These are phyloP conservation scores for Daldinia concentrica DNA, from an alignment of 495 filamentous ascomycete genomes.

Conservation along the genomic window DNA sequence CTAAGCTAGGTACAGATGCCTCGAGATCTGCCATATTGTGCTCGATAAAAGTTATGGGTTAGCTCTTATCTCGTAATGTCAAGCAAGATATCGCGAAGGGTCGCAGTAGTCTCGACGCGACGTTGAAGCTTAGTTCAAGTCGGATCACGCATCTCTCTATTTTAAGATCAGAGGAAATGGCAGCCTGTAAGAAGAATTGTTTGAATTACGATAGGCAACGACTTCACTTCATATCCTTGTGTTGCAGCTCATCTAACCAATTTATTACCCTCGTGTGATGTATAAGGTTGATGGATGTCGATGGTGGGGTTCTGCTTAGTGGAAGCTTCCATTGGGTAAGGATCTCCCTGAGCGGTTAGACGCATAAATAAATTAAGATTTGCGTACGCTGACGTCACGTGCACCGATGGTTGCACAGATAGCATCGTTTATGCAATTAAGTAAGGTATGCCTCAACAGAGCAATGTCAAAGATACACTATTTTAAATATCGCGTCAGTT, in stretches of 20 bases:
- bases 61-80: constrained; percentile 1
- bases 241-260: constrained; percentile 4
- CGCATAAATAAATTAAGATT: neutral
- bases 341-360: neutral
- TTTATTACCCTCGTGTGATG: neutral
- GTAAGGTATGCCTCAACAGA: neutral
- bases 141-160: constrained; percentile 27
- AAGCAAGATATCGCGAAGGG: constrained; percentile 10
- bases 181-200: neutral
- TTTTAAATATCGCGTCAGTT: neutral
- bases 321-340: constrained; percentile 7
- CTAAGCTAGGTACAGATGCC: constrained; percentile 36
- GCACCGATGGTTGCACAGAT: constrained; percentile 6
- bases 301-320: neutral
- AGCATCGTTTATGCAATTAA: neutral
- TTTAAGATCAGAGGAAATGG: neutral
- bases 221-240: constrained; percentile 1
- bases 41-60: neutral
- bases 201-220: neutral
- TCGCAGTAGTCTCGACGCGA: constrained; percentile 30
- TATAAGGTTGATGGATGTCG: neutral
- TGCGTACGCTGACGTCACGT: constrained; percentile 33
- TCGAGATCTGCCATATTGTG: constrained; percentile 41
- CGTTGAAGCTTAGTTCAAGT: constrained; percentile 30
- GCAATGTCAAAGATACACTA: no score